A percentile compares a stretch with the other conserved stretches of the same genome.
Evolutionary conservation across 2,329 filamentous ascomycete genomes (phyloP).

Genomic region (Didymella arachidicola): DNA sequence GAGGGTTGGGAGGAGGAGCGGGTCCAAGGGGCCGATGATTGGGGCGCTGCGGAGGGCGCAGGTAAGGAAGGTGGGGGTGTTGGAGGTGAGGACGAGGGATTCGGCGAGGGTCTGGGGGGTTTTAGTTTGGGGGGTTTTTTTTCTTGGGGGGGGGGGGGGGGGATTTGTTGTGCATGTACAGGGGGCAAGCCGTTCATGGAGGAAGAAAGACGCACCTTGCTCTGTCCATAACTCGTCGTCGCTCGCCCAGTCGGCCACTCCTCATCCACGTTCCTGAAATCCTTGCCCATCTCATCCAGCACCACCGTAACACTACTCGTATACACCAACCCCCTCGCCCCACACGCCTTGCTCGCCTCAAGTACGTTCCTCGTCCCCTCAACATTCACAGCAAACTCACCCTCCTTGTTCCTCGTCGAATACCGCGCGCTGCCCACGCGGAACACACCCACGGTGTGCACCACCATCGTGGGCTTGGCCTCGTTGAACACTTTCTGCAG

Average conservation of each 20-base stretch:
- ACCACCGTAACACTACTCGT: slow-evolving; percentile 89
- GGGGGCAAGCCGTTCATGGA: too few species aligned
- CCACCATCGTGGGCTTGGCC: slow-evolving; percentile 79
- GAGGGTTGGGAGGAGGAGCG: slow-evolving; percentile 75
- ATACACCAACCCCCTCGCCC: slow-evolving; percentile 85
- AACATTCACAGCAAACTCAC: slow-evolving; percentile 85
- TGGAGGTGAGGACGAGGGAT: slow-evolving; percentile 78
- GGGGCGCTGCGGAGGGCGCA: slow-evolving; percentile 82
- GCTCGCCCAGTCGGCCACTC: slow-evolving; percentile 78
- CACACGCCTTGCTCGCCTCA: slow-evolving; percentile 71
- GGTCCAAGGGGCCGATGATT: slow-evolving; percentile 91
- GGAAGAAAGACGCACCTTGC: slow-evolving; percentile 68
- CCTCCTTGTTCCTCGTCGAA: slow-evolving; percentile 48
- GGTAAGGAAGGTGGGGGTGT: slow-evolving; percentile 73
- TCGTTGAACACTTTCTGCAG: slow-evolving; percentile 62
- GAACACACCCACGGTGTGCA: slow-evolving; percentile 78
- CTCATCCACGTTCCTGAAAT: slow-evolving; percentile 87
- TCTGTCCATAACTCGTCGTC: slow-evolving; percentile 82
- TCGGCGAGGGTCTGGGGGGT: slow-evolving; percentile 74
- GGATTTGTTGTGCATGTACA: too few species aligned
- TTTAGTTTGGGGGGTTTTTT: too few species aligned
- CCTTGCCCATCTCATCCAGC: slow-evolving; percentile 75
- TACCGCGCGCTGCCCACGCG: slow-evolving; percentile 52
- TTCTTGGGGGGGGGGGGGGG: too few species aligned
- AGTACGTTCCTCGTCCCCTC: slow-evolving; percentile 83